Base-by-base conservation (phyloP, 306 rosid species). In the Delonix regia region DNA sequence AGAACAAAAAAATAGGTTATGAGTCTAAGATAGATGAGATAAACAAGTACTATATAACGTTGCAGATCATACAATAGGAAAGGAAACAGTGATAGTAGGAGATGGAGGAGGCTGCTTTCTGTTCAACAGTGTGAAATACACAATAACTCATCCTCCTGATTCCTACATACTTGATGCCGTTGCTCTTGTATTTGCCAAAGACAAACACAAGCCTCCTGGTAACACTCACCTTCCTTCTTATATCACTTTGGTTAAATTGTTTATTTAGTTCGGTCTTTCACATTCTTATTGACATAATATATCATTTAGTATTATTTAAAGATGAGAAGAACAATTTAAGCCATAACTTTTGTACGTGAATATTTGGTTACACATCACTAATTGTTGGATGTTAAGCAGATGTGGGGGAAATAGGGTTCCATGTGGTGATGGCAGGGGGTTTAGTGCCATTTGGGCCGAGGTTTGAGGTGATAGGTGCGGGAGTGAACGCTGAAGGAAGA, bases 31-130 rank as follows among this genome's bases (percentile, higher is more conserved):
- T 4, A 30, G 33, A 30, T 30, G 33, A 30, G 33, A 30, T 30
- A 1, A 56, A 56, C 30, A 21, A 53, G 28, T 21, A 27, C 7
- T 10, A n/a, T 65, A 4, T 39, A 2, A 14, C 52, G 9, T 74
- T 60, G 71, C 87, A 90, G 94, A 90, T 83, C 60, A 79, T 62
- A 74, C 78, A 38, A 79, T 88, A 81, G 87, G 85, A 10, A 45
- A 34, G 80, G 90, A 86, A 70, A 86, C 90, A 1, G 80, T 79
- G 51, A 83, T 90, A 51, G 89, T 88, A 60, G 95, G 95, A 11
- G 87, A 86, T 68, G 87, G 74, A 34, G 85, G 83, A 53, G 87
- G 90, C 16, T 79, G 86, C 56, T 86, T 88, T 73, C 16, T 81
- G 59, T 85, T 74, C 77, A 76, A 10, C 72, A 77, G 86, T 18